Evolutionary conservation across 768 basidiomycete genomes (phyloP), one percentile per base, ranked within the genome.

Genomic region (Suillus variegatus): DNA sequence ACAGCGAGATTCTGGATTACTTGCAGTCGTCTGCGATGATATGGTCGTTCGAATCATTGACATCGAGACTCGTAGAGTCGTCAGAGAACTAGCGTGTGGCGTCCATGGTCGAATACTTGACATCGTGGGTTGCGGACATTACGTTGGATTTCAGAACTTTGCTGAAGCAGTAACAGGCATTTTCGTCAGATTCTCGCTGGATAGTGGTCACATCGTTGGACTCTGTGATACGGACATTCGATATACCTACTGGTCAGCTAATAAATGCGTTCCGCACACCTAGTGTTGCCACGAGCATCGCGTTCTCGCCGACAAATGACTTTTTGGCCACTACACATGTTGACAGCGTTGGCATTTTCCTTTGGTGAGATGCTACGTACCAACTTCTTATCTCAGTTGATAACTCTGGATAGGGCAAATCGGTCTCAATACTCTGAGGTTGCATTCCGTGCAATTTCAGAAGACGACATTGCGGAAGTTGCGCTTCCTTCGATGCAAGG

Each of bases 181-280:
- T 98, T 78, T 99, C 97, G 9, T 88, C 94, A 1, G 95, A 98
- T 75, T 96, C 95, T 2, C 84, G 97, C 62, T 99, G 97, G 97
- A 81, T 99, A 60, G 84, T 98, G 49, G 82, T 89, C 2, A 88
- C 93, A 3, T 95, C 96, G 10, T 80, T 97, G 47, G 97, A 99
- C 76, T 93, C 94, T 0, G 83, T 91, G 62, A 93, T 99, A 70
- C 87, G 97, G 38, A 99, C 97, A 3, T 99, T 94, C 75, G 97
- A 99, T 74, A 84, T 99, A 32, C 97, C 97, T 1, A 94, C 95
- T 20, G 95, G 96, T 6, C 84, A 88, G 35, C 81, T 99, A 44
- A 95, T 99, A 62, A 95, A 99, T 71, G 94, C 88, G 0, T 99
- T 99, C 82, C 85, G 87, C 62, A 95, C 94, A 10, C 79, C 90